Evolutionary conservation across 768 basidiomycete genomes (phyloP).

Genomic region (Suillus brevipes): DNA sequence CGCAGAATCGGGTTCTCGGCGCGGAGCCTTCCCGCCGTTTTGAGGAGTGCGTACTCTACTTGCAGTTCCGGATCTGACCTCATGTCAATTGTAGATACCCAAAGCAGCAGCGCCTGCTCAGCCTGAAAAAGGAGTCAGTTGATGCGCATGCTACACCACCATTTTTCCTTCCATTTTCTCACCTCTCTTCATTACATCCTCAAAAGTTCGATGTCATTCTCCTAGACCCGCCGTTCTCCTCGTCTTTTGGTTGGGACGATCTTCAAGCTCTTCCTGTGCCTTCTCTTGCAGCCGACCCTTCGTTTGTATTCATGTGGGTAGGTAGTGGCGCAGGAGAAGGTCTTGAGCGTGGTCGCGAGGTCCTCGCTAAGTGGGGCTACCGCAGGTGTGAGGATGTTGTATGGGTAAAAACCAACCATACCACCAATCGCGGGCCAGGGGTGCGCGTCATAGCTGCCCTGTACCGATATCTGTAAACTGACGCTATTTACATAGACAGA

Average conservation of each 20-base stretch:
- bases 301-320: slow-evolving; percentile 95
- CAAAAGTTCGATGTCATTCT: slow-evolving; percentile 90
- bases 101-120: slow-evolving; percentile 83
- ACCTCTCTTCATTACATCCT: slow-evolving; percentile 55
- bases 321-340: slow-evolving; percentile 89
- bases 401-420: slow-evolving; percentile 92
- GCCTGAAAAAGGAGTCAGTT: slow-evolving; percentile 80
- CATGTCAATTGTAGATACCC: slow-evolving; percentile 71
- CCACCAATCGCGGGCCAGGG: slow-evolving; percentile 70
- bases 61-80: slow-evolving; percentile 3
- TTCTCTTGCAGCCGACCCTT: slow-evolving; percentile 83
- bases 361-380: slow-evolving; percentile 93
- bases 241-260: slow-evolving; percentile 83
- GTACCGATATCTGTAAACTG: not conserved
- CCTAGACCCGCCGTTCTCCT: slow-evolving; percentile 87
- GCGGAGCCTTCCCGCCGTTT: slow-evolving; percentile 87
- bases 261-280: slow-evolving; percentile 83
- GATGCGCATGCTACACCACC: slow-evolving; percentile 69
- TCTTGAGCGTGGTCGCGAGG: slow-evolving; percentile 86
- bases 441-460: slow-evolving; percentile 42
- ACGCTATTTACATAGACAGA: slow-evolving; percentile 56
- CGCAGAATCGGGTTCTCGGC: slow-evolving; percentile 90
- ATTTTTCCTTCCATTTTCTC: slow-evolving; percentile 63
- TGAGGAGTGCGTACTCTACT: slow-evolving; percentile 71
- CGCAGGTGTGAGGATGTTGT: slow-evolving; percentile 96